These are phyloP conservation scores for Hypoxylon sp. DNA, from an alignment of 2,329 filamentous ascomycete species.

Conservation along the genomic window DNA sequence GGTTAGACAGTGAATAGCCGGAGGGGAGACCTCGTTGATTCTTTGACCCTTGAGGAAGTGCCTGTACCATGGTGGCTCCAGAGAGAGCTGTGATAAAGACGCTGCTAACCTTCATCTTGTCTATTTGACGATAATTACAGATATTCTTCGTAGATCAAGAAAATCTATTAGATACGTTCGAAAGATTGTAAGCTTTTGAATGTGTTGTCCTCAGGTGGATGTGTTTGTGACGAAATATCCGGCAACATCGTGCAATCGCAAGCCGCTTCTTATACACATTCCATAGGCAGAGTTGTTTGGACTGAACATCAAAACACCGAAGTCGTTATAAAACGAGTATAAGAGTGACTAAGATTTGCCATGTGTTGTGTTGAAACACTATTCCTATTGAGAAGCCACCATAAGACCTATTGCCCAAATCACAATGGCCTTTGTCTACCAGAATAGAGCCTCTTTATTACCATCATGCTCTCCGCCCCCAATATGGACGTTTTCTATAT, in stretches of 20 bases:
- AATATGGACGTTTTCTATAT: no score
- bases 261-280: background rate
- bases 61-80: background rate
- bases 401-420: background rate
- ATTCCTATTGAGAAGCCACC: background rate
- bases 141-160: background rate
- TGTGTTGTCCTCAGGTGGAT: background rate
- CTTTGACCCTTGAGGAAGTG: background rate
- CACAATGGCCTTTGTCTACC: background rate
- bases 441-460: background rate
- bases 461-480: no score
- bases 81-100: conserved; percentile 7
- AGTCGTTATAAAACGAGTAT: background rate
- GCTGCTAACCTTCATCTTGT: conserved; percentile 13
- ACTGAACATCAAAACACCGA: background rate
- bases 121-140: background rate
- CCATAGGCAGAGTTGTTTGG: background rate
- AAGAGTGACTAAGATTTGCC: conserved; percentile 28
- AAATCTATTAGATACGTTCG: background rate
- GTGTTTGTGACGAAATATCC: background rate
- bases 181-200: background rate
- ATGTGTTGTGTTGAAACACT: background rate
- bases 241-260: background rate
- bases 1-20: conserved; percentile 18
- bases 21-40: background rate